Evolutionary conservation across 192 early-diverging fungal genomes (phyloP), one percentile per base, ranked within the genome.

Genomic region (Linnemannia hyalina): DNA sequence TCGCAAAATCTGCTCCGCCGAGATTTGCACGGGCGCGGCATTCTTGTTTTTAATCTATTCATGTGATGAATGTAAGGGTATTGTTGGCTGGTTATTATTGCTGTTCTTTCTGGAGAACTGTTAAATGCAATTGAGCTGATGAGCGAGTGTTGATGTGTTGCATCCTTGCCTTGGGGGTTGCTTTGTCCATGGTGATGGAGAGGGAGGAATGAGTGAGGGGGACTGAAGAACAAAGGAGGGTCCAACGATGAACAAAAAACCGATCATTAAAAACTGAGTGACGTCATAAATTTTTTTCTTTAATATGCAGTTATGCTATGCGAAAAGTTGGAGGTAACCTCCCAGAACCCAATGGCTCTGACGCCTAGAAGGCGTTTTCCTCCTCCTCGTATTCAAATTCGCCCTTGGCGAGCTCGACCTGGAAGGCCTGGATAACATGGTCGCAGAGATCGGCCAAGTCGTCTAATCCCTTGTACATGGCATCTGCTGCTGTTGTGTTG

Each of bases 1-100:
- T 49, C 97, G 94, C 38, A 99, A 93, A 68, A 99, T 96, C 90
- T 99, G 99, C 90, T 99, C 99, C 20, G 99, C 99, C 32, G 98
- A 99, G 88, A 99, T 99, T 88, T 99, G 99, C 23, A 99, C 92
- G 10, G 95, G 93, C n/a, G 97, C 97, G 3, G 99, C 95, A 89
- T 95, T 98, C 92, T 99, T 99, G 91, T 99, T 99, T 88, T 98
- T 98, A 88, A 99, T 97, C 95, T 93, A 70, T 55, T 47, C 2
- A 9, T 47, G 2, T 15, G 46, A 80, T 42, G 23, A 6, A 35
- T 35, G 11, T 3, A 68, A 68, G 29, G 0, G 22, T 4, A n/a
- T 32, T 13, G 29, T 15, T 29, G 60, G 15, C 15, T 10, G 15
- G 60, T 15, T 65, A 29, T 32, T 26, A 32, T 65, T 32, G 9